Evolutionary conservation across 345 rosid species (phyloP).

Genomic region (Acer saccharum): DNA sequence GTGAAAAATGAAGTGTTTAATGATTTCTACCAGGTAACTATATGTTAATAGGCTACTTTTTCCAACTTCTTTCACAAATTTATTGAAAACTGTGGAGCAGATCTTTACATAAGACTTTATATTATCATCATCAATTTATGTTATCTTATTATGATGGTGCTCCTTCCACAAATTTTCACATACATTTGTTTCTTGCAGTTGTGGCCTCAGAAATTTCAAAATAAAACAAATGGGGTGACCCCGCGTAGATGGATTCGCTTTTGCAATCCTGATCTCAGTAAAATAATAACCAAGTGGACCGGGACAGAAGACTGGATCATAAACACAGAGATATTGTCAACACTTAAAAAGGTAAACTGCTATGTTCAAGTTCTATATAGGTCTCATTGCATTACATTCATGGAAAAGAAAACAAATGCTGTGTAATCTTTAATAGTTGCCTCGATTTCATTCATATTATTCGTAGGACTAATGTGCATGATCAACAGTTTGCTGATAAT

Average conservation of each 20-base stretch:
- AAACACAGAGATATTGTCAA: constrained; percentile 38
- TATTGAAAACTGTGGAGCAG: not conserved
- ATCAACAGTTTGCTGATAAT: constrained; percentile 51
- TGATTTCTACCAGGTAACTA: constrained; percentile 43
- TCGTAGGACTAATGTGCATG: constrained; percentile 6
- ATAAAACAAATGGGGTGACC: constrained; percentile 62
- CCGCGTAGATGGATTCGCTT: constrained; percentile 59
- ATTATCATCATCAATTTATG: not conserved
- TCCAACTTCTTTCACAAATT: constrained; percentile 1
- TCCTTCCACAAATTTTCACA: not conserved
- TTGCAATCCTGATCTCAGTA: constrained; percentile 49
- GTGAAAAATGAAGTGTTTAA: constrained; percentile 55
- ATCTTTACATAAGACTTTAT: not conserved
- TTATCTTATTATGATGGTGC: not conserved
- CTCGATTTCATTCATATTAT: not conserved
- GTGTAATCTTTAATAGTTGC: not conserved
- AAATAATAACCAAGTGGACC: constrained; percentile 51
- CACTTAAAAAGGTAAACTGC: constrained; percentile 35
- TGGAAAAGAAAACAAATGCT: not conserved
- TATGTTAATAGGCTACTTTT: not conserved
- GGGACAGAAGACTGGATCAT: constrained; percentile 50
- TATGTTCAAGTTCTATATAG: not conserved
- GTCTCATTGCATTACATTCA: not conserved
- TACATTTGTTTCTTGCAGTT: constrained; percentile 30
- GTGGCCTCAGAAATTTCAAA: constrained; percentile 61